These are phyloP conservation scores for Lignosus rhinocerotis DNA, from an alignment of 1,284 basidiomycete genomes.

Conservation along the genomic window DNA sequence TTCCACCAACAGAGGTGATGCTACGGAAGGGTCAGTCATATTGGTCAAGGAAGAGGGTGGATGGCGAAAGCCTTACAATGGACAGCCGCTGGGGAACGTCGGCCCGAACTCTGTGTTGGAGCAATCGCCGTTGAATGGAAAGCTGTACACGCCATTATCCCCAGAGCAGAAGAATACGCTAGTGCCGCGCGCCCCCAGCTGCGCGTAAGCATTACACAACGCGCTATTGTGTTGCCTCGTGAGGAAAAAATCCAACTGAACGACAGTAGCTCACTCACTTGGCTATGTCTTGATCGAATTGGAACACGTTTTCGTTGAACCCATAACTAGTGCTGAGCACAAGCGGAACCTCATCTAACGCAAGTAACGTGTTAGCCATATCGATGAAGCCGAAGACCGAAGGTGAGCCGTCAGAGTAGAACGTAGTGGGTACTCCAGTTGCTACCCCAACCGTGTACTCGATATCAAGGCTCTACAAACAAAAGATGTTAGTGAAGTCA, in stretches of 20 bases:
- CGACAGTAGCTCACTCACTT: slow-evolving; percentile 42
- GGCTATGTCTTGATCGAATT: slow-evolving; percentile 43
- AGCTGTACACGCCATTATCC: slow-evolving; percentile 60
- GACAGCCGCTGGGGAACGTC: slow-evolving; percentile 64
- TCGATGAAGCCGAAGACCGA: slow-evolving; percentile 29
- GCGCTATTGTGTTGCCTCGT: not conserved
- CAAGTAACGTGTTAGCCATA: slow-evolving; percentile 32
- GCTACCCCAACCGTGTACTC: slow-evolving; percentile 64
- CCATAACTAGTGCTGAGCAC: slow-evolving; percentile 46
- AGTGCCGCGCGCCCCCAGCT: slow-evolving; percentile 57
- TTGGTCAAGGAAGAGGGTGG: not conserved
- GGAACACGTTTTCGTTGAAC: slow-evolving; percentile 44
- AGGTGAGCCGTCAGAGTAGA: slow-evolving; percentile 21
- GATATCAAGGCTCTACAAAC: slow-evolving; percentile 61
- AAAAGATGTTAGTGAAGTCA: slow-evolving; percentile 11
- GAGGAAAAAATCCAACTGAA: not conserved
- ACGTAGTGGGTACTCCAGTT: slow-evolving; percentile 39
- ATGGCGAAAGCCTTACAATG: slow-evolving; percentile 28
- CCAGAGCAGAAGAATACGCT: slow-evolving; percentile 65
- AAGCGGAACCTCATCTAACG: slow-evolving; percentile 30
- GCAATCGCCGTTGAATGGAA: slow-evolving; percentile 44
- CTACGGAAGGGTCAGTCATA: slow-evolving; percentile 35
- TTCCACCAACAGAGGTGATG: slow-evolving; percentile 61
- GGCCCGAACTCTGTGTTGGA: slow-evolving; percentile 53
- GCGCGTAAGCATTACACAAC: slow-evolving; percentile 24